phyloP scores from a whole-genome alignment of 108 stramenopile species.

The Pseudonitzschia multiseries region DNA sequence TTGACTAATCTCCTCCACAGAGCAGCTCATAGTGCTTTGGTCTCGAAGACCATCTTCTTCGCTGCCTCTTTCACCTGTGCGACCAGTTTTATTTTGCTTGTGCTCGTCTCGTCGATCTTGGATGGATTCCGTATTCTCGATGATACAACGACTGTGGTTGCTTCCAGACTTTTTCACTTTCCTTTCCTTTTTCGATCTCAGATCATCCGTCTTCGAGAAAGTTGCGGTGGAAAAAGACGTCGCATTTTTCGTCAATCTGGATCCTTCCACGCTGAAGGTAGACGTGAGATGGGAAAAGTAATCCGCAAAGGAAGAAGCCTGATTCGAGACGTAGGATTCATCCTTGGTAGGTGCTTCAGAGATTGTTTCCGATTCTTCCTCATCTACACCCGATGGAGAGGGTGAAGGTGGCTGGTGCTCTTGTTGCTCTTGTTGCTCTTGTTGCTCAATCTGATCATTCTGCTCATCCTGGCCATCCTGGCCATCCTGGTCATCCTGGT shows the following conservation, averaged over 20 bases:
- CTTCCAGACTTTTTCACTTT: slow-evolving; percentile 5
- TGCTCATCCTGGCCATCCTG: no score
- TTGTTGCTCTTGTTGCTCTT: no score
- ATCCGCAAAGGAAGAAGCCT: neutral
- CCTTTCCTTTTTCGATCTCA: neutral
- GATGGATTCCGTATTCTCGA: slow-evolving; percentile 13
- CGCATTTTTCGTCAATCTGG: neutral
- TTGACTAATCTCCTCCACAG: slow-evolving; percentile 16
- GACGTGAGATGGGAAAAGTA: neutral
- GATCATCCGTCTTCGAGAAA: neutral
- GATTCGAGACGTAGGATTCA: neutral
- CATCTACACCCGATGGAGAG: neutral
- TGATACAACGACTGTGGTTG: slow-evolving; percentile 13
- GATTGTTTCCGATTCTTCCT: neutral
- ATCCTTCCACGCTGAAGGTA: slow-evolving; percentile 10
- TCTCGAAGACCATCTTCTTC: slow-evolving; percentile 5
- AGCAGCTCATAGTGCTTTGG: neutral
- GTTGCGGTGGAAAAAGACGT: neutral
- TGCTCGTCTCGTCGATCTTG: slow-evolving; percentile 16
- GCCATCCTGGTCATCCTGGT: no score
- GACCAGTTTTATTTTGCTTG: neutral
- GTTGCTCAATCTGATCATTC: no score
- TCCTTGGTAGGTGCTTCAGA: neutral
- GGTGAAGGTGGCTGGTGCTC: neutral
- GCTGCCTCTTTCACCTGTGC: neutral